Evolutionary conservation across 306 rosid genomes (phyloP).

Genomic region (Mucuna pruriens): DNA sequence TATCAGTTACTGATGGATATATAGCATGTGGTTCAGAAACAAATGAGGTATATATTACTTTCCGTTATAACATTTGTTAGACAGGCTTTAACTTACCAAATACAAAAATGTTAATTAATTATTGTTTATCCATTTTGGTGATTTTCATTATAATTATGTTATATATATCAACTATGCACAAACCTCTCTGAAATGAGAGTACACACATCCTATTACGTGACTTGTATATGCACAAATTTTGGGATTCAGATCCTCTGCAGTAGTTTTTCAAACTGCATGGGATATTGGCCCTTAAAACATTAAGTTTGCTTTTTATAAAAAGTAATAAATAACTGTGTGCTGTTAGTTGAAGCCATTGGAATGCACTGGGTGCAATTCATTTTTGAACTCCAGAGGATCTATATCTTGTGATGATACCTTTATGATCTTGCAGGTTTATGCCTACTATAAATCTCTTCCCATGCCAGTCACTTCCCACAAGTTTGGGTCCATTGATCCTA

Average conservation of each 20-base stretch:
- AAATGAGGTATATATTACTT: constrained; percentile 2
- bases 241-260: too few species aligned
- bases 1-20: constrained; percentile 2
- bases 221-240: constrained; percentile 4
- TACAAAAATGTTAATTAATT: neutral
- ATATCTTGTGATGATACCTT: neutral
- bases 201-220: neutral
- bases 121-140: neutral
- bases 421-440: constrained; percentile 61
- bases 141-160: neutral
- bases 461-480: constrained; percentile 75
- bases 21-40: constrained; percentile 22
- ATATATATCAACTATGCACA: neutral
- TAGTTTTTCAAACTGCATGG: too few species aligned
- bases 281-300: too few species aligned
- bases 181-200: neutral
- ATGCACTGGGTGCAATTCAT: too few species aligned
- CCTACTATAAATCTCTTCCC: constrained; percentile 74
- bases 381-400: too few species aligned
- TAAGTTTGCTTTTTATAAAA: too few species aligned
- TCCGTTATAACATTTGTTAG: neutral
- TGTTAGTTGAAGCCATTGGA: too few species aligned
- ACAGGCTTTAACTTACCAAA: neutral
- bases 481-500: constrained; percentile 67
- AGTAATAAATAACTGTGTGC: too few species aligned